phyloP scores from a whole-genome alignment of 352 stramenopile genomes.

The Thraustotheca clavata region DNA sequence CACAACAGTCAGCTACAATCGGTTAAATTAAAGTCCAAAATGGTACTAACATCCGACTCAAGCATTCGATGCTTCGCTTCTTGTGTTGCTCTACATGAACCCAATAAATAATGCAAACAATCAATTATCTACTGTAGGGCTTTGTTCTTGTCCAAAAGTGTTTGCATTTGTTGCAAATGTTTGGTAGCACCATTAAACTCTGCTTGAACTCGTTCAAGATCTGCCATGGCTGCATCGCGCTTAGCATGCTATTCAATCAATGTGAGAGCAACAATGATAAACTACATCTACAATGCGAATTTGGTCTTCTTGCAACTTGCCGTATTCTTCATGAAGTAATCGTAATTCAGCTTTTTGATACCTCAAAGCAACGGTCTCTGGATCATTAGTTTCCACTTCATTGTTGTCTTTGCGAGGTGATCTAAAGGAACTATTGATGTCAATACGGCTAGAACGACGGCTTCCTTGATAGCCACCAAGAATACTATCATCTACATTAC shows the following conservation, averaged over 20 bases:
- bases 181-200: conserved; percentile 43
- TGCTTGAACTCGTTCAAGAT: conserved; percentile 39
- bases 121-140: conserved; percentile 43
- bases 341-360: conserved; percentile 68
- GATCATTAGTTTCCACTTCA: neutral
- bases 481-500: too few relatives aligned
- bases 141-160: conserved; percentile 67
- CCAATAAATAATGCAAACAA: neutral
- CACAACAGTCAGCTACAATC: conserved; percentile 34
- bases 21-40: neutral
- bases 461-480: too few relatives aligned
- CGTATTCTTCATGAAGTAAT: conserved; percentile 61
- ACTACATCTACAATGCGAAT: neutral
- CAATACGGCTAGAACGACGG: neutral
- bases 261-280: neutral
- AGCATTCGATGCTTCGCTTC: conserved; percentile 65
- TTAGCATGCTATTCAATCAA: conserved; percentile 29
- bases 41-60: conserved; percentile 28
- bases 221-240: conserved; percentile 28
- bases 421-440: neutral
- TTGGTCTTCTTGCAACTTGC: conserved; percentile 33
- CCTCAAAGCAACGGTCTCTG: conserved; percentile 33
- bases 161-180: conserved; percentile 54
- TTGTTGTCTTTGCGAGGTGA: too few relatives aligned
- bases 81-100: conserved; percentile 37